Evolutionary conservation across 75 land plant species (phyloP).

Genomic region (Pinus tabuliformis): DNA sequence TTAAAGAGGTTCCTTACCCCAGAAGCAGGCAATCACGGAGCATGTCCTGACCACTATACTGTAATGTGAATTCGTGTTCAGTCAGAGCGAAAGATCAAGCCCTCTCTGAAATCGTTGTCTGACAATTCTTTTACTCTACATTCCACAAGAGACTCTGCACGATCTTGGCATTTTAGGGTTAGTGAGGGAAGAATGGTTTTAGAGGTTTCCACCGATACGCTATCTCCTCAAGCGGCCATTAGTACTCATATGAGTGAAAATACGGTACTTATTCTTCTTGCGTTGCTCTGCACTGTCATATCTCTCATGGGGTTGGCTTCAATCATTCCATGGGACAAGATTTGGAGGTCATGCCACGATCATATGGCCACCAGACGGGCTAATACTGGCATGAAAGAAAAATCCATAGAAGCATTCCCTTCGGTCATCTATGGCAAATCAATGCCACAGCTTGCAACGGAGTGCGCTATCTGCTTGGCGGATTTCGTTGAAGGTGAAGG

Average conservation of each 20-base stretch:
- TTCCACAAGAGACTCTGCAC: no score
- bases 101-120: no score
- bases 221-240: not conserved
- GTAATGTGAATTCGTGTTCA: no score
- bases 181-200: not conserved
- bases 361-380: no score
- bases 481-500: slow-evolving; percentile 30
- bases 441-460: not conserved
- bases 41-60: no score
- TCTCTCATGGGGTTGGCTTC: not conserved
- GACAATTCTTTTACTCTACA: no score
- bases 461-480: slow-evolving; percentile 49
- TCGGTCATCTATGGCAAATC: slow-evolving; percentile 8
- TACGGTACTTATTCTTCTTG: not conserved
- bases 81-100: no score
- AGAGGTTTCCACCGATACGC: not conserved
- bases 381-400: slow-evolving; percentile 17
- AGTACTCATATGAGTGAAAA: not conserved
- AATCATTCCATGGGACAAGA: not conserved
- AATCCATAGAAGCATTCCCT: slow-evolving; percentile 24
- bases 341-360: no score
- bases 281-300: not conserved
- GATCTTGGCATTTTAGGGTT: no score
- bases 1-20: no score
- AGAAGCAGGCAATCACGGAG: no score